phyloP scores from a whole-genome alignment of 1,139 yeast genomes.

The Kodamaea sp. region DNA sequence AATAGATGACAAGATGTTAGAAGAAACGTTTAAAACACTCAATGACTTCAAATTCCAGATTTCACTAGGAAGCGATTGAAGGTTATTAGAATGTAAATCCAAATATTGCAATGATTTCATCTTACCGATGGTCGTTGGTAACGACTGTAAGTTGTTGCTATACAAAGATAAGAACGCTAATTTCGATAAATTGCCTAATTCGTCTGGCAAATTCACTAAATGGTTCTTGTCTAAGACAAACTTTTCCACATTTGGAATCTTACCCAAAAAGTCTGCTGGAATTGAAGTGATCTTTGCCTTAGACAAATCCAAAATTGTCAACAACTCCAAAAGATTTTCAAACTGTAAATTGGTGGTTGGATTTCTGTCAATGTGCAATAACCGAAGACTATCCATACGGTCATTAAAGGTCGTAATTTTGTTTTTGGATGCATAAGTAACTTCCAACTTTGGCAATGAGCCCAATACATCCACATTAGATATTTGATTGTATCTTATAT shows the following conservation, averaged over 20 bases:
- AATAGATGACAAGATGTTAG: slow-evolving; percentile 69
- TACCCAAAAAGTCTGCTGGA: slow-evolving; percentile 62
- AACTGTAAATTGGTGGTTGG: slow-evolving; percentile 79
- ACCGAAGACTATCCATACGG: slow-evolving; percentile 56
- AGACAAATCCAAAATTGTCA: slow-evolving; percentile 74
- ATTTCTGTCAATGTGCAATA: slow-evolving; percentile 56
- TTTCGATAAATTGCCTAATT: slow-evolving; percentile 59
- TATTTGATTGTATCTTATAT: slow-evolving; percentile 74
- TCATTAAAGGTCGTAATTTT: slow-evolving; percentile 71
- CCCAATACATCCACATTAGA: slow-evolving; percentile 65
- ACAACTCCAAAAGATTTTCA: slow-evolving; percentile 53
- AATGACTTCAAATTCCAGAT: slow-evolving; percentile 66
- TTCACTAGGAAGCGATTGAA: slow-evolving; percentile 67
- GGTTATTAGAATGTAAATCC: slow-evolving; percentile 85
- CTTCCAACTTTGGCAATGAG: slow-evolving; percentile 66
- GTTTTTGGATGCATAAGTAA: slow-evolving; percentile 75
- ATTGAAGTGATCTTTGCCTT: slow-evolving; percentile 81
- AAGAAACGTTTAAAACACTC: slow-evolving; percentile 69
- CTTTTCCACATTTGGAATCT: slow-evolving; percentile 69
- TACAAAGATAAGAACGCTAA: slow-evolving; percentile 69
- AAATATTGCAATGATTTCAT: slow-evolving; percentile 63
- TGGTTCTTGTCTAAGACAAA: slow-evolving; percentile 82
- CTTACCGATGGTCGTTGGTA: slow-evolving; percentile 71
- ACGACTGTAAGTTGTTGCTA: slow-evolving; percentile 69
- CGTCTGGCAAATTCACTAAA: slow-evolving; percentile 72